Conservation (phyloP, 2,329 filamentous ascomycete species). For the Pseudocercospora crystallina region DNA sequence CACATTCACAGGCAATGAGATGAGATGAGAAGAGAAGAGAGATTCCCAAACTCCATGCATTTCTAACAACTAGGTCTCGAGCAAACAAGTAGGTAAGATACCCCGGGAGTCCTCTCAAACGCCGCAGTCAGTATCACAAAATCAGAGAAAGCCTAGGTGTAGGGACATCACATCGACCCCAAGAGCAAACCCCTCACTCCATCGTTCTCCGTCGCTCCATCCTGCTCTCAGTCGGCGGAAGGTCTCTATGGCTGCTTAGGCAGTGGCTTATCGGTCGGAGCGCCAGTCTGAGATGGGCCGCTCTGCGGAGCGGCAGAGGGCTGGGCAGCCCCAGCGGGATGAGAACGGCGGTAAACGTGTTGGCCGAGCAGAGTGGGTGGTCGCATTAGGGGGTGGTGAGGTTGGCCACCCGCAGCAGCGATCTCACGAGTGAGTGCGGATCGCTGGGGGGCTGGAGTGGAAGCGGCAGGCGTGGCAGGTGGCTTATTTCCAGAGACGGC, state of each 20-base stretch:
- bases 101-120: too few species aligned
- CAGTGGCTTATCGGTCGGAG: constrained; percentile 1
- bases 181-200: too few species aligned
- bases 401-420: constrained; percentile 2
- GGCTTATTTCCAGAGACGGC: background rate
- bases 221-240: too few species aligned
- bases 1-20: too few species aligned
- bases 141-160: too few species aligned
- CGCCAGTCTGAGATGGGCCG: background rate
- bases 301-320: background rate
- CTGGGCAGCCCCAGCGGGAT: background rate
- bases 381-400: constrained; percentile 15
- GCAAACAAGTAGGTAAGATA: too few species aligned
- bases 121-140: too few species aligned
- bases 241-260: background rate
- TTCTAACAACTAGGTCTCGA: too few species aligned
- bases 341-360: constrained; percentile 9
- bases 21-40: too few species aligned
- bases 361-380: constrained; percentile 9
- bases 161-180: too few species aligned
- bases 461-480: constrained; percentile 1
- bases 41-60: too few species aligned
- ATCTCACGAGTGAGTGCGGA: constrained; percentile 2
- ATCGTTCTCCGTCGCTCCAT: too few species aligned
- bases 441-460: background rate